A percentile compares a stretch with the other conserved stretches of the same genome.
Conservation (phyloP, 176 grass and related monocot species). For the Canna indica region DNA sequence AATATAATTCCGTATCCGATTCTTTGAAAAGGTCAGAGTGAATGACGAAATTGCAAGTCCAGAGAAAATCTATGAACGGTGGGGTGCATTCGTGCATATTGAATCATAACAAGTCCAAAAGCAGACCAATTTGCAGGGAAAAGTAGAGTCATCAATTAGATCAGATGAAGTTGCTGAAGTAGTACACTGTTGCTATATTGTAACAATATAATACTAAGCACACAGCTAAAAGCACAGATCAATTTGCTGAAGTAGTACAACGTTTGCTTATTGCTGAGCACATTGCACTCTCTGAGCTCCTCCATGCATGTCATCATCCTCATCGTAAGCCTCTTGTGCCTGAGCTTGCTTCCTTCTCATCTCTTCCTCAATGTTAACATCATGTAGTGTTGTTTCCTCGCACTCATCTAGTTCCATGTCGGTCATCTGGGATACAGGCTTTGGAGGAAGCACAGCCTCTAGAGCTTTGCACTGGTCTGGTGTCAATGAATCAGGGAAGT, state of each 20-base stretch:
- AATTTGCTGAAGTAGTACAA: too few species aligned
- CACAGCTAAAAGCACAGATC: neutral
- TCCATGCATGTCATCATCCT: constrained; percentile 36
- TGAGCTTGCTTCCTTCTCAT: constrained; percentile 12
- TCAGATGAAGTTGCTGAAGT: too few species aligned
- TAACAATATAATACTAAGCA: neutral
- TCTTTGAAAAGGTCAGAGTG: too few species aligned
- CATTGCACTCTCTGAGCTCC: constrained; percentile 85
- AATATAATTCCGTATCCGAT: too few species aligned
- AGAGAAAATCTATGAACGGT: too few species aligned
- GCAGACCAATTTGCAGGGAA: too few species aligned
- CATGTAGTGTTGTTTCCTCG: constrained; percentile 12
- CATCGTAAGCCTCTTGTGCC: constrained; percentile 16
- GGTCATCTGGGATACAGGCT: constrained; percentile 4
- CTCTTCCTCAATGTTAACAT: constrained; percentile 18
- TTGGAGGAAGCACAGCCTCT: constrained; percentile 16
- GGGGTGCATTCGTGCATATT: too few species aligned
- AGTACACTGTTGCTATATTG: neutral
- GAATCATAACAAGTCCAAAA: too few species aligned
- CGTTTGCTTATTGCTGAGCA: constrained; percentile 53
- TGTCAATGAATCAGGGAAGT: constrained; percentile 15
- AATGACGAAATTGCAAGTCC: too few species aligned
- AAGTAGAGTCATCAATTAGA: too few species aligned
- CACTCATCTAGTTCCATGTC: constrained; percentile 22
- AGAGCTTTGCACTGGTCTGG: constrained; percentile 13